Evolutionary conservation across 2,329 filamentous ascomycete genomes (phyloP).

Genomic region (Fusarium miscanthi): DNA sequence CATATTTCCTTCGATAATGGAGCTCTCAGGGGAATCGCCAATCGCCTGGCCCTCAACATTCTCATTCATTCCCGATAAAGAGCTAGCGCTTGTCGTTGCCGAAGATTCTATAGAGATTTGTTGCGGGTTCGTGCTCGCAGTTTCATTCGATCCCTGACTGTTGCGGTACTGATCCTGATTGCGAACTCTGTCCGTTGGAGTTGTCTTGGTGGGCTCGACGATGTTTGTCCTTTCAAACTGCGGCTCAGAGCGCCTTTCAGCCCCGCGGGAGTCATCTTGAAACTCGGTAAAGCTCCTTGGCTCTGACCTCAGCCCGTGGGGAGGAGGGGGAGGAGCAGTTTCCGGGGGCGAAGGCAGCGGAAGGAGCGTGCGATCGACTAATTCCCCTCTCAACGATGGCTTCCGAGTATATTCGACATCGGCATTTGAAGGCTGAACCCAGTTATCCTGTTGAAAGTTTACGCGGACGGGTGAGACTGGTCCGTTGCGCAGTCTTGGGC

Average conservation of each 20-base stretch:
- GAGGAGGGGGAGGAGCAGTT: constrained; percentile 52
- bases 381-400: constrained; percentile 41
- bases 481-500: constrained; percentile 61
- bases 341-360: constrained; percentile 43
- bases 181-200: constrained; percentile 46
- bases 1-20: constrained; percentile 59
- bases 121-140: constrained; percentile 61
- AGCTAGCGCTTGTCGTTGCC: constrained; percentile 66
- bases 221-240: constrained; percentile 18
- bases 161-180: constrained; percentile 56
- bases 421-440: constrained; percentile 63
- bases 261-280: constrained; percentile 10
- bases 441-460: constrained; percentile 64
- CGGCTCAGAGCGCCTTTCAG: constrained; percentile 2
- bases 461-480: constrained; percentile 68
- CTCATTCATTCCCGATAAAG: constrained; percentile 63
- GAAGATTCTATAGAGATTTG: constrained; percentile 63
- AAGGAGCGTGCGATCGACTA: constrained; percentile 41
- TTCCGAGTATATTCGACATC: constrained; percentile 59
- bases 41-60: constrained; percentile 57
- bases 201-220: constrained; percentile 47
- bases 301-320: constrained; percentile 21
- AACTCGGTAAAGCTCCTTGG: constrained; percentile 23
- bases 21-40: constrained; percentile 62
- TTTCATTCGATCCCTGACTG: constrained; percentile 66